Evolutionary conservation across 441 rosid species (phyloP).

Genomic region (Populus tomentosa): DNA sequence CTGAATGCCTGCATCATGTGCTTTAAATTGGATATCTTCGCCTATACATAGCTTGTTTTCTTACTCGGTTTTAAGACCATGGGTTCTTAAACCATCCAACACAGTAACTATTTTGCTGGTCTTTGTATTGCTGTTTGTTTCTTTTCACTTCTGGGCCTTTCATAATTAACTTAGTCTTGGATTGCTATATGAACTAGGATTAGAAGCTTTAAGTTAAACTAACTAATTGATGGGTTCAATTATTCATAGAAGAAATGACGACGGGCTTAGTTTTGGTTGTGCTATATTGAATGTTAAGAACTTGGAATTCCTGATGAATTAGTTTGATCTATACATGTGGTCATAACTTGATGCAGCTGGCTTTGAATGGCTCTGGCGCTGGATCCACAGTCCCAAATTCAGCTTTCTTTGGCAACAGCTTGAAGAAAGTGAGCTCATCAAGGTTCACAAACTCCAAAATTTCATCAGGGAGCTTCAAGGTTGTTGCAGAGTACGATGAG

Average conservation of each 20-base stretch:
- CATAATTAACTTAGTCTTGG: not conserved
- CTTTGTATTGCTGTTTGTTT: not conserved
- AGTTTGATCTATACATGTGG: not conserved
- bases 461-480: slow-evolving; percentile 46
- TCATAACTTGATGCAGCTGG: slow-evolving; percentile 45
- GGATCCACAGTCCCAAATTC: slow-evolving; percentile 52
- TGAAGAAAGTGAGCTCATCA: slow-evolving; percentile 55
- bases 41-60: not conserved
- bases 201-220: not conserved
- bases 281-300: not conserved
- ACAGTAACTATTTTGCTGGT: not conserved
- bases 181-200: not conserved
- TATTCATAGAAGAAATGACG: not conserved
- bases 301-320: not conserved
- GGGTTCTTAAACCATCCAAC: not conserved
- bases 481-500: slow-evolving; percentile 51
- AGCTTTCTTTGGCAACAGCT: slow-evolving; percentile 54
- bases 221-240: not conserved
- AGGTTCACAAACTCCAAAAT: slow-evolving; percentile 39
- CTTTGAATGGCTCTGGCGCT: slow-evolving; percentile 63
- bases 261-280: not conserved
- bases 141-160: not conserved
- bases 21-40: not conserved
- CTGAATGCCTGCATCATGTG: not conserved
- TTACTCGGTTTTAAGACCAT: not conserved